Evolutionary conservation across 257 asterid genomes (phyloP).

Genomic region (Rhazya stricta): DNA sequence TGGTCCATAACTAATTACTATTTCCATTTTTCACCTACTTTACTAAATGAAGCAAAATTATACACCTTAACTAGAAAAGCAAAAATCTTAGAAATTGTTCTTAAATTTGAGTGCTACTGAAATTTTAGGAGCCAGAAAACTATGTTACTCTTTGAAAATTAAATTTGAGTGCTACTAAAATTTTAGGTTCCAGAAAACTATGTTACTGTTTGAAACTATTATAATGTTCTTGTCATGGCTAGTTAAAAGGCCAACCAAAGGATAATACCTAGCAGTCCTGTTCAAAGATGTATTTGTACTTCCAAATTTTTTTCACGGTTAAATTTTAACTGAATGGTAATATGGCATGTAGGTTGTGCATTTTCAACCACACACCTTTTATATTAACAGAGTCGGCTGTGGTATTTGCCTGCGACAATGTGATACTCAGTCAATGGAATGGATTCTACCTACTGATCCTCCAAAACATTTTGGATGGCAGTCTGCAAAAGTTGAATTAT

Average conservation of each 20-base stretch:
- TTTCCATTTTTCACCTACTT: neutral
- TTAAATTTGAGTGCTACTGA: neutral
- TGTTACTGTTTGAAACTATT: neutral
- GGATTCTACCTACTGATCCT: slow-evolving; percentile 82
- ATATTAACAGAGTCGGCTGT: slow-evolving; percentile 74
- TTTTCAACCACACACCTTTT: slow-evolving; percentile 88
- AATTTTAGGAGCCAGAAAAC: neutral
- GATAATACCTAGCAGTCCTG: neutral
- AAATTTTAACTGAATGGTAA: slow-evolving; percentile 4
- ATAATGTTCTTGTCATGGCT: neutral
- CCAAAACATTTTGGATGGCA: slow-evolving; percentile 83
- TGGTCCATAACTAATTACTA: neutral
- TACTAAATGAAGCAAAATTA: neutral
- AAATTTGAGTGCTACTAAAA: neutral
- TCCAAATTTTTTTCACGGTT: neutral
- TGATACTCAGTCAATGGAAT: slow-evolving; percentile 61
- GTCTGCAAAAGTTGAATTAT: slow-evolving; percentile 64
- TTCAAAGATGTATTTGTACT: neutral
- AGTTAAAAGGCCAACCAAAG: neutral
- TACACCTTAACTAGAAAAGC: neutral
- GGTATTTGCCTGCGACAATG: slow-evolving; percentile 70
- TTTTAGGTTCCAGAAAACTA: neutral
- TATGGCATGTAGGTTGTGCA: slow-evolving; percentile 69
- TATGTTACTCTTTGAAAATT: neutral
- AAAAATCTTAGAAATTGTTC: neutral